These are phyloP conservation scores for Sequoiadendron giganteum DNA, from an alignment of 75 land plant genomes.

Conservation along the genomic window DNA sequence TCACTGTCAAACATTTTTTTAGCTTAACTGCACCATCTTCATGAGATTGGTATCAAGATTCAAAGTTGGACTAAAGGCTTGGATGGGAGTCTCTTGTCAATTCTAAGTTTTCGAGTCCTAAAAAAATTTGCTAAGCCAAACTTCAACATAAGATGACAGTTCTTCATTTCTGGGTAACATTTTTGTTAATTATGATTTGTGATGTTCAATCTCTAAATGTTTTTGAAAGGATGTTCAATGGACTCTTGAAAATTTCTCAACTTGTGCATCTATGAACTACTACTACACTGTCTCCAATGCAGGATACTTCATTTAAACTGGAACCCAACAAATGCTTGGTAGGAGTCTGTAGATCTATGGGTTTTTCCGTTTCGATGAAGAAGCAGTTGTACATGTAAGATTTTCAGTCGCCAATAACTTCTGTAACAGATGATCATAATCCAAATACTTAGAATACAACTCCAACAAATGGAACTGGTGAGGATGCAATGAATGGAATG, in stretches of 20 bases:
- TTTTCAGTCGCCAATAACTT: slow-evolving; percentile 24
- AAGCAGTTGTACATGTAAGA: slow-evolving; percentile 57
- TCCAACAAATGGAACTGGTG: slow-evolving; percentile 41
- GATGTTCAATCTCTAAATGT: slow-evolving; percentile 78
- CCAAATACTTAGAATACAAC: slow-evolving; percentile 20
- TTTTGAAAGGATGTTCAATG: slow-evolving; percentile 86
- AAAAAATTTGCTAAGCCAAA: slow-evolving; percentile 79
- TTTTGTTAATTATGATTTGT: slow-evolving; percentile 91
- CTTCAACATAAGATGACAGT: slow-evolving; percentile 72
- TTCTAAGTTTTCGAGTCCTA: slow-evolving; percentile 70
- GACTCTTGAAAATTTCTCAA: slow-evolving; percentile 72
- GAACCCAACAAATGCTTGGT: slow-evolving; percentile 76
- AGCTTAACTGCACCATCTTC: slow-evolving; percentile 74
- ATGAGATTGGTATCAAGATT: slow-evolving; percentile 53
- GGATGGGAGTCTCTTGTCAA: slow-evolving; percentile 79
- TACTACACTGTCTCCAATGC: slow-evolving; percentile 58
- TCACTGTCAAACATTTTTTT: slow-evolving; percentile 67
- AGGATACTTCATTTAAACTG: slow-evolving; percentile 57
- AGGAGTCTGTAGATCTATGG: slow-evolving; percentile 68
- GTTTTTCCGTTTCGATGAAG: slow-evolving; percentile 78
- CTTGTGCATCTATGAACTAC: slow-evolving; percentile 63
- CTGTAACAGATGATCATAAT: slow-evolving; percentile 30
- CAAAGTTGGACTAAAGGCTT: slow-evolving; percentile 68
- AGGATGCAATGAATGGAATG: slow-evolving; percentile 34
- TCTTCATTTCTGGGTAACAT: slow-evolving; percentile 52